Evolutionary conservation across 306 rosid species (phyloP).

Genomic region (Luffa aegyptiaca): DNA sequence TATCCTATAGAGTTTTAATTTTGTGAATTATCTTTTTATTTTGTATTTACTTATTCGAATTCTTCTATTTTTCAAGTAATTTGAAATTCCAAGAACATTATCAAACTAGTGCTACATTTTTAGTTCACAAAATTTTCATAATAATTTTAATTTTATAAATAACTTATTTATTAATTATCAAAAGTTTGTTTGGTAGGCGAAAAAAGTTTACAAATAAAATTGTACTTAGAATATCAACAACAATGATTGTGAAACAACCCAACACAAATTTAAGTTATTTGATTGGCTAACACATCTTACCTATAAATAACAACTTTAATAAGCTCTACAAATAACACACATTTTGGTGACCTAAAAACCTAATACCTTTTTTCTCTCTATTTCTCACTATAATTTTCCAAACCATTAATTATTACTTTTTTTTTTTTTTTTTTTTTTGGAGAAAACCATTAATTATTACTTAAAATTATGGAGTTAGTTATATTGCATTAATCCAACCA

Average conservation of each 20-base stretch:
- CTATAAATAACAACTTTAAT: background rate
- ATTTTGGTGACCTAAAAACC: no score
- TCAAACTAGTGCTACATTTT: background rate
- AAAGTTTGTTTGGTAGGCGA: background rate
- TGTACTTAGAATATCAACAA: background rate
- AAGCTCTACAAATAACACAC: background rate
- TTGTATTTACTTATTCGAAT: background rate
- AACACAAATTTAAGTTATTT: no score
- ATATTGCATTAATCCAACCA: no score
- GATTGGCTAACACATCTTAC: background rate
- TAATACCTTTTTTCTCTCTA: no score
- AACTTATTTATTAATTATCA: no score
- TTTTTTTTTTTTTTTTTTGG: no score
- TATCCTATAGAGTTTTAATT: no score
- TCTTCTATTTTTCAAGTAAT: no score
- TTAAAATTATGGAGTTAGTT: background rate
- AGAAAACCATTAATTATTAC: background rate
- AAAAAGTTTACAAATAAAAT: no score
- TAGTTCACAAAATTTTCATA: background rate
- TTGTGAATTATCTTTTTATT: no score
- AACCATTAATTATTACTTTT: background rate
- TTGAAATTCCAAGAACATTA: background rate
- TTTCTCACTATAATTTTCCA: background rate
- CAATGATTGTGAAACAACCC: background rate
- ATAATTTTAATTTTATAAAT: no score